A percentile compares a stretch with the other conserved stretches of the same genome.
phyloP scores from a whole-genome alignment of 257 asterid species.

The Jaltomata sinuosa region DNA sequence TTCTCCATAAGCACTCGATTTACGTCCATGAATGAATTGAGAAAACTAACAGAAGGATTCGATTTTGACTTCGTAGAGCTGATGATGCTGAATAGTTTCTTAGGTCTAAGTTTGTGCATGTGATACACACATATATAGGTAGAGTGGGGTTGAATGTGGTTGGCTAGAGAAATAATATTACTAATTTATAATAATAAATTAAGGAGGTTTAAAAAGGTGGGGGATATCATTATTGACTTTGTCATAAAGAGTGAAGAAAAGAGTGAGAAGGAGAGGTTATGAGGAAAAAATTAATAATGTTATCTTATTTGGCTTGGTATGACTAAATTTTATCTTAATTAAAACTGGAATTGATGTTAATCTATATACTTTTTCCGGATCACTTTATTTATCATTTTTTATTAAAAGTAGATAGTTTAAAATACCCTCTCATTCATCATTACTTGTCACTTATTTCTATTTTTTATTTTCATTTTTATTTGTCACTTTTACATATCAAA shows the following conservation, averaged over 20 bases:
- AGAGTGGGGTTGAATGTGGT: neutral
- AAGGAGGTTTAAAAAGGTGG: neutral
- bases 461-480: no score
- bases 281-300: neutral
- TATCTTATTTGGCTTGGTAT: neutral
- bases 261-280: neutral
- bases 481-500: no score
- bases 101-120: neutral
- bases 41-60: neutral
- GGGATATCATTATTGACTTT: neutral
- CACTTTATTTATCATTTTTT: no score
- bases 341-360: neutral
- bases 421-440: no score
- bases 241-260: neutral
- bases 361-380: no score
- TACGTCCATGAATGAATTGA: neutral
- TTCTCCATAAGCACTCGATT: conserved; percentile 18
- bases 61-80: neutral
- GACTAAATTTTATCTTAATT: neutral
- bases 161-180: neutral
- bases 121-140: neutral
- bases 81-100: neutral
- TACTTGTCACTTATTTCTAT: no score
- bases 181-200: neutral
- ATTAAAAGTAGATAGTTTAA: no score